Percentiles rank a stretch among this genome's conserved stretches.
phyloP scores from a whole-genome alignment of 2,329 filamentous ascomycete genomes.

The Fusarium guadeloupense region DNA sequence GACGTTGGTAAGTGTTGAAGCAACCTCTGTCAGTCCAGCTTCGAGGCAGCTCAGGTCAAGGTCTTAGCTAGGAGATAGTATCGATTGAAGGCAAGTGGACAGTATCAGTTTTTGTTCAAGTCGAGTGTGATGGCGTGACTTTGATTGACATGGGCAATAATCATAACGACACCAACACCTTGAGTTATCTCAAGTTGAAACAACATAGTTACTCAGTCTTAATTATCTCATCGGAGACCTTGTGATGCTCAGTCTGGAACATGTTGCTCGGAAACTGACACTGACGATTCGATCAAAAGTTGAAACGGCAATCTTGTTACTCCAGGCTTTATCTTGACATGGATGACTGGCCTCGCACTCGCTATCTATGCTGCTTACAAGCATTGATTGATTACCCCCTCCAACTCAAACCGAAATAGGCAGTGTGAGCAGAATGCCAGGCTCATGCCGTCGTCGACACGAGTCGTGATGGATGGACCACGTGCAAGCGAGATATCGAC shows the following conservation, averaged over 20 bases:
- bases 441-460: not conserved
- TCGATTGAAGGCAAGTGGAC: conserved; percentile 9
- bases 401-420: conserved; percentile 12
- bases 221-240: too few relatives aligned
- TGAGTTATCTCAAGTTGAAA: too few relatives aligned
- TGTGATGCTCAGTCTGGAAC: too few relatives aligned
- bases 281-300: not conserved
- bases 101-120: too few relatives aligned
- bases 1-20: conserved; percentile 36
- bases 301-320: not conserved
- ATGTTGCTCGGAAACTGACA: not conserved
- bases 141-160: too few relatives aligned
- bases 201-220: too few relatives aligned
- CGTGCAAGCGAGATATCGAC: not conserved
- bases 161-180: too few relatives aligned
- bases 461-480: not conserved
- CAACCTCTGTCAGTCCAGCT: not conserved
- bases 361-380: not conserved
- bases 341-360: conserved; percentile 4
- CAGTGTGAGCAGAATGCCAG: conserved; percentile 8
- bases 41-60: not conserved
- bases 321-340: not conserved
- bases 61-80: not conserved
- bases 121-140: too few relatives aligned
- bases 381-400: not conserved